phyloP scores from a whole-genome alignment of 1,139 yeast species.

The Nakaseomyces kungkrabaensis region DNA sequence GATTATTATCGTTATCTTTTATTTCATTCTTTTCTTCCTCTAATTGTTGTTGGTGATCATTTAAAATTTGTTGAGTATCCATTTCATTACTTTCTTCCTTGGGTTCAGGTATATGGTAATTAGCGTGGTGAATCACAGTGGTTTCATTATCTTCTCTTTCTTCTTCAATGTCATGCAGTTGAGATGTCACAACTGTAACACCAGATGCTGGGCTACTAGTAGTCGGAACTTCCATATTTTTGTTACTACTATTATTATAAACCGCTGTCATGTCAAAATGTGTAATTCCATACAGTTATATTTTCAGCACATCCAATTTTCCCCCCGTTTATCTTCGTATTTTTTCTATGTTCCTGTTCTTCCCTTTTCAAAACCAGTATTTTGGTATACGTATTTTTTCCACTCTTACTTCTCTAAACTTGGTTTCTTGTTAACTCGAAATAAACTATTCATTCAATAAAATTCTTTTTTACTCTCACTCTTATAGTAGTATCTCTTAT shows the following conservation, averaged over 20 bases:
- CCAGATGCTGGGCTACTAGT: slow-evolving; percentile 1
- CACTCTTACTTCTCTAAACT: too few relatives aligned
- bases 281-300: not conserved
- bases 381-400: too few relatives aligned
- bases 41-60: not conserved
- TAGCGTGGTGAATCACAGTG: not conserved
- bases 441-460: too few relatives aligned
- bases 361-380: not conserved
- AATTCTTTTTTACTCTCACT: too few relatives aligned
- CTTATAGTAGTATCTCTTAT: too few relatives aligned
- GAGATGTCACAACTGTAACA: not conserved
- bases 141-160: slow-evolving; percentile 1
- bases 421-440: too few relatives aligned
- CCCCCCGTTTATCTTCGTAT: too few relatives aligned
- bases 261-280: not conserved
- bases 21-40: not conserved
- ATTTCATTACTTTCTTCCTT: not conserved
- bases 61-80: too few relatives aligned
- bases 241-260: not conserved
- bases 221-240: not conserved
- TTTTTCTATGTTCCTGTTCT: not conserved
- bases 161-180: not conserved
- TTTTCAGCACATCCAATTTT: not conserved
- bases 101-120: not conserved
- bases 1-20: not conserved